phyloP scores from a whole-genome alignment of 2,329 filamentous ascomycete species.

The Tolypocladium paradoxum region DNA sequence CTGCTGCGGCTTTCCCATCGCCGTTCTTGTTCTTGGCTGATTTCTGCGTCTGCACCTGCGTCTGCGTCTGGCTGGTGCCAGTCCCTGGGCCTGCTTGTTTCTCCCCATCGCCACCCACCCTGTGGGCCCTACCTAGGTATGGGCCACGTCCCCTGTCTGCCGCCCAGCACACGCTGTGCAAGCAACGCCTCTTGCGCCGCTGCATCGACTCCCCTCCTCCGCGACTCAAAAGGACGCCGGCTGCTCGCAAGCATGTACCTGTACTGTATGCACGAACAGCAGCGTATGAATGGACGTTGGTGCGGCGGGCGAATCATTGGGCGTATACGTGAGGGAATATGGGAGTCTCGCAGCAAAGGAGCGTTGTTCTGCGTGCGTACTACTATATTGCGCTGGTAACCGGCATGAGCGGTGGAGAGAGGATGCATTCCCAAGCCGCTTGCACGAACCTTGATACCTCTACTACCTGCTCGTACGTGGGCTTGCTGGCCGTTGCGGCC shows the following conservation, averaged over 20 bases:
- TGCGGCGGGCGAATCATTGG: not conserved
- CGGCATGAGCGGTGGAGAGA: not conserved
- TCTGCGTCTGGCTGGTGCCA: not conserved
- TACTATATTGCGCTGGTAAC: too few relatives aligned
- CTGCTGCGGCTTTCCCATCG: not conserved
- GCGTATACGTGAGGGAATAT: not conserved
- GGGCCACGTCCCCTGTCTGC: not conserved
- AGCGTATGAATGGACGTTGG: not conserved
- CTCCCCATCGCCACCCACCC: not conserved
- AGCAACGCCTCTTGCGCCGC: not conserved
- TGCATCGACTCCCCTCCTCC: not conserved
- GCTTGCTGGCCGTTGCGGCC: not conserved
- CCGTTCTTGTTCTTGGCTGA: constrained; percentile 1
- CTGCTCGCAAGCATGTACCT: too few relatives aligned
- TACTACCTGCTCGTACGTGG: too few relatives aligned
- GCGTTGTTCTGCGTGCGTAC: not conserved
- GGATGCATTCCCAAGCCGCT: not conserved
- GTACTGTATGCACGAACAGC: not conserved
- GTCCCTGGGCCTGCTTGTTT: not conserved
- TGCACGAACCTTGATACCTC: not conserved
- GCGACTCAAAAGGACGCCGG: not conserved
- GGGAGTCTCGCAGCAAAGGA: not conserved
- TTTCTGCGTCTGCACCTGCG: constrained; percentile 4
- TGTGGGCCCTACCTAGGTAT: constrained; percentile 1
- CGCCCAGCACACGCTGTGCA: not conserved